Evolutionary conservation across 225 moss, liverwort and hornwort species (phyloP), one percentile per base, ranked within the genome.

Genomic region (Anthoceros angustus): DNA sequence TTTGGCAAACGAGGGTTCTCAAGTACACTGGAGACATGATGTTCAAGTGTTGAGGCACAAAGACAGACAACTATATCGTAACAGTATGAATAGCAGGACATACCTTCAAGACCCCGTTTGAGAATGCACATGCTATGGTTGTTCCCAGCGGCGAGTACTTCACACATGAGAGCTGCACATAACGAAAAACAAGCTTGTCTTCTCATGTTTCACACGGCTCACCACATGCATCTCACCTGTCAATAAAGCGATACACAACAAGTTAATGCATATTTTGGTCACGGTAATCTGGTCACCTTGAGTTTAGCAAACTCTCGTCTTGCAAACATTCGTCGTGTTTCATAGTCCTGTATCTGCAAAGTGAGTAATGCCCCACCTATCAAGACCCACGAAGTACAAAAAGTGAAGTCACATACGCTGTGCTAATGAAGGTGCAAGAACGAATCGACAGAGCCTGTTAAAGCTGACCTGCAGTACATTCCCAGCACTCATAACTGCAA

Each of bases 101-200:
- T 42, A 46, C 83, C 83, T 83, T 83, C 20, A 83, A 75, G 41
- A 83, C 72, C 0, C 83, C 83, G 45, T 83, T 83, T n/a, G 83
- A 75, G 61, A 72, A 83, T 11, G 80, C 83, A 42, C 80, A 72
- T 15, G 76, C 80, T 1, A 83, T 38, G 24, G 80, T 65, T 42
- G 69, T 77, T 61, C 83, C 83, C 10, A 67, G 46, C 1, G 80
- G 83, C 18, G 80, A 83, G 73, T 77, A 80, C 25, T 64, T 63
- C 64, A 83, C 63, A 46, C 75, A 75, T 40, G 79, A 75, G 25
- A 83, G 76, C 83, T 83, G 39, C 55, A 55, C 55, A 4, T 55
- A 23, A 18, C n/a, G 46, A 12, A 48, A 48, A 48, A 18, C 55
- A 55, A 55, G 55, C 55, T 4, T 20, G 49, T 50, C 49, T 14